Percentiles rank a stretch among this genome's conserved stretches.
These are phyloP conservation scores for Candida frijolesensis DNA, from an alignment of 1,139 yeast genomes.

Conservation along the genomic window DNA sequence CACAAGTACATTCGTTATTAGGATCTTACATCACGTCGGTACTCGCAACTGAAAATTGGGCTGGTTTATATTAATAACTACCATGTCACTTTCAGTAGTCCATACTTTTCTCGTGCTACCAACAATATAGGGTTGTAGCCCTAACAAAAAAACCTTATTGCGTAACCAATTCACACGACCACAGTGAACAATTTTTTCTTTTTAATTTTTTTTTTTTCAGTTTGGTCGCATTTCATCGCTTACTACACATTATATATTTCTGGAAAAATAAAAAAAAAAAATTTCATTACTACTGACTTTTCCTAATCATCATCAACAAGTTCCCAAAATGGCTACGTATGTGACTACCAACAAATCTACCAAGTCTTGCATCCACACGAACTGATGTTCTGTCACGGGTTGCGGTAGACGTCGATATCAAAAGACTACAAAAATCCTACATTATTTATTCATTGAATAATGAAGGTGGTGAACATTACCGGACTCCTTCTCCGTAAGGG, in stretches of 20 bases:
- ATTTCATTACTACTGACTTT: conserved; percentile 7
- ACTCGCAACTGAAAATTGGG: too few relatives aligned
- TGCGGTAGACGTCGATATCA: conserved; percentile 14
- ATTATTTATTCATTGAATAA: not conserved
- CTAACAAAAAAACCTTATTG: not conserved
- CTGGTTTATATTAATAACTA: too few relatives aligned
- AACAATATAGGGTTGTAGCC: conserved; percentile 5
- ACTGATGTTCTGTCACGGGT: conserved; percentile 3
- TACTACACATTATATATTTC: not conserved
- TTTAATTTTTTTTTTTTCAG: not conserved
- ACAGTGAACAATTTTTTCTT: not conserved
- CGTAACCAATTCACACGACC: conserved; percentile 1
- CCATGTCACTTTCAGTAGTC: too few relatives aligned
- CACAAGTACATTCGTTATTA: too few relatives aligned
- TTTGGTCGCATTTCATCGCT: not conserved
- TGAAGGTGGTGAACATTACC: conserved; percentile 14
- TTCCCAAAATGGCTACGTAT: conserved; percentile 22
- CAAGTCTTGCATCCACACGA: conserved; percentile 13
- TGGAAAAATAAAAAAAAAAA: conserved; percentile 5
- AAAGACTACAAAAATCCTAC: conserved; percentile 7
- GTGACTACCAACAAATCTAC: conserved; percentile 9
- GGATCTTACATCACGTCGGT: too few relatives aligned
- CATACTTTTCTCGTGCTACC: not conserved
- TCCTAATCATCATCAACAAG: conserved; percentile 9
- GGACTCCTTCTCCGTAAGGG: conserved; percentile 3